Evolutionary conservation across 495 filamentous ascomycete genomes (phyloP), one percentile per base, ranked within the genome.

Genomic region (Neurospora sp.): DNA sequence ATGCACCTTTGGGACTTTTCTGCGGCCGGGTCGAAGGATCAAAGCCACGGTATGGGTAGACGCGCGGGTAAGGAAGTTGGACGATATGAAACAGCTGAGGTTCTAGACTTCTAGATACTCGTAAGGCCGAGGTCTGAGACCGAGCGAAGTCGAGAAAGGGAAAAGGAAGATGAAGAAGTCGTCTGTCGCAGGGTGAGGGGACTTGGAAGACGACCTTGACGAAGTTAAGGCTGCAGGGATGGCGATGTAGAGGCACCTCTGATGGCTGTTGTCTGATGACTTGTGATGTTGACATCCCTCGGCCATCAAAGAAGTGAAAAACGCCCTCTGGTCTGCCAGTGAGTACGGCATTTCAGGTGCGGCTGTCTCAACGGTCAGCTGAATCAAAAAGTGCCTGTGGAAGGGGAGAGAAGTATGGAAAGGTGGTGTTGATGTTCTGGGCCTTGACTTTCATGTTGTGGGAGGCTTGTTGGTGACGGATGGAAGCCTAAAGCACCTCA

Each of bases 21-120:
- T 62, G 54, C 23, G 54, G 54, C 54, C 27, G 1, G 54, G 54
- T 35, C 48, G 23, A 59, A 59, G 23, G 48, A 59, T 16, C 48
- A 62, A 31, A 62, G 48, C 54, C 54, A 35, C 54, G 54, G 54
- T 18, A 66, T 35, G 54, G 54, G 54, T 35, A 66, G 27, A 66
- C 54, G 54, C 54, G 27, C 54, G 14, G 54, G 12, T 66, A 35
- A 16, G 2, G 12, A 9, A 66, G 14, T 66, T 3, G 20, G 48
- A 14, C 0, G 20, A 14, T 0, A 23, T 59, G 11, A 27, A 14
- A 59, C 48, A 0, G 9, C 4, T 27, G 20, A 0, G 0, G 10
- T 2, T 27, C 46, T 54, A 27, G n/a, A 54, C 46, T 54, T 54
- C 0, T 54, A 27, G 46, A 23, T 12, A 54, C 9, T 54, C 20